A percentile compares a stretch with the other conserved stretches of the same genome.
Evolutionary conservation across 1,139 yeast species (phyloP).

Genomic region (Blastobotrys aristatus): DNA sequence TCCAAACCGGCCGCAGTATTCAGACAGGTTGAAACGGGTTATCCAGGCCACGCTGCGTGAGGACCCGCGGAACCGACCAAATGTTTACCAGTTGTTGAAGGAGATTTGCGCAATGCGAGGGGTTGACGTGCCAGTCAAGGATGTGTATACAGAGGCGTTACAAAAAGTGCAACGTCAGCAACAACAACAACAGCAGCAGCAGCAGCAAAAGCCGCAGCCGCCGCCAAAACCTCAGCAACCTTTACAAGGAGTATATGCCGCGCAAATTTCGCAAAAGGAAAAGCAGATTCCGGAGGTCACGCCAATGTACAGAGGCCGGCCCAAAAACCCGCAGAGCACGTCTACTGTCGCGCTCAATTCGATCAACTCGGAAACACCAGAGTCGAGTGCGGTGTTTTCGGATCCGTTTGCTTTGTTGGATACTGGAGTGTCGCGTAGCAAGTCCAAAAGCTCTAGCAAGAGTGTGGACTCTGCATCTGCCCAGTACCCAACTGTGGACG

Average conservation of each 20-base stretch:
- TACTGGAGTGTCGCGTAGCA: slow-evolving; percentile 11
- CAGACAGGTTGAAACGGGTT: slow-evolving; percentile 40
- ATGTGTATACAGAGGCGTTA: slow-evolving; percentile 22
- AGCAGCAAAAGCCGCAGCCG: slow-evolving; percentile 5
- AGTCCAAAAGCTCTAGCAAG: background rate
- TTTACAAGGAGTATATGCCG: slow-evolving; percentile 5
- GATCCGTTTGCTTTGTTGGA: slow-evolving; percentile 21
- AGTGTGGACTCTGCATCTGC: background rate
- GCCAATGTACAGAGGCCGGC: slow-evolving; percentile 30
- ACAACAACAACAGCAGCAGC: slow-evolving; percentile 12
- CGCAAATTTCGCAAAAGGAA: background rate
- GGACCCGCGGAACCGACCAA: slow-evolving; percentile 79
- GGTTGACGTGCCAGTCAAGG: slow-evolving; percentile 47
- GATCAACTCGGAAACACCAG: slow-evolving; percentile 8
- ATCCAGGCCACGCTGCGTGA: slow-evolving; percentile 76
- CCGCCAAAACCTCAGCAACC: background rate
- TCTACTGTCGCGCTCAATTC: slow-evolving; percentile 15
- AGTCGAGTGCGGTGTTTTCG: slow-evolving; percentile 15
- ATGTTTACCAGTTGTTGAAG: slow-evolving; percentile 71
- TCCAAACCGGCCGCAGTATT: slow-evolving; percentile 44
- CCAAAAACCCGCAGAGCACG: slow-evolving; percentile 15
- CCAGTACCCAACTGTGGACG: slow-evolving; percentile 35
- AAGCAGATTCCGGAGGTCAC: slow-evolving; percentile 23
- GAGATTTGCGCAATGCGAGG: slow-evolving; percentile 60
- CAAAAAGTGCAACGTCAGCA: slow-evolving; percentile 19